Evolutionary conservation across 2,329 filamentous ascomycete species (phyloP), one percentile per base, ranked within the genome.

Genomic region (Aspergillus pseudonomiae): DNA sequence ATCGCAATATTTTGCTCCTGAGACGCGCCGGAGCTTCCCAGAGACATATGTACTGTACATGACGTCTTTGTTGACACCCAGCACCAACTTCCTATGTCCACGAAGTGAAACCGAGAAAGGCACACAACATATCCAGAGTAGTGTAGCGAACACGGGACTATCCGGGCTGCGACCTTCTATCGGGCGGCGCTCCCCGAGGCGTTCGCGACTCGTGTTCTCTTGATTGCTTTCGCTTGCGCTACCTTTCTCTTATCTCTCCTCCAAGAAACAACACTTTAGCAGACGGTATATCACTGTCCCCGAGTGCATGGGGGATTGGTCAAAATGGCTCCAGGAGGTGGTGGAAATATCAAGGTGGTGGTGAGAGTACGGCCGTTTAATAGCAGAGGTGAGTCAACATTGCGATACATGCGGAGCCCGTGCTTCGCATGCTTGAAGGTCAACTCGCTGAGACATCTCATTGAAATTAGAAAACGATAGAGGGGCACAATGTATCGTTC

Each of bases 261-360:
- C 65, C 34, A 63, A 45, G 58, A 65, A 56, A 64, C 45, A 59
- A 63, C 46, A 60, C 48, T 59, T 32, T n/a, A 59, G 61, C 52
- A 67, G 60, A 58, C 62, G 60, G 57, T 58, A 62, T 59, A 59
- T 63, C 59, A 70, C 66, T 30, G 57, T 24, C 34, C 59, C 62
- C 65, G 65, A 67, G 75, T 78, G 70, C 67, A 79, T 79, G 78
- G 77, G 74, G 73, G 61, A 75, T 71, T 69, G 66, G 65, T 50
- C 70, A 79, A 70, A 63, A 92, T 92, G 89, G 85, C 87, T 74
- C 84, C 86, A 72, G 85, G 86, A 72, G 92, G 92, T 75, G 93
- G 91, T 82, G 94, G 95, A 77, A 99, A 99, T 78, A 99, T 99
- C 80, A 99, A 99, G 89, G 95, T 99, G 83, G 95, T 99, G 85